A percentile compares a stretch with the other conserved stretches of the same genome.
Conservation (phyloP, 805 yeast species). For the Starmerella floris region DNA sequence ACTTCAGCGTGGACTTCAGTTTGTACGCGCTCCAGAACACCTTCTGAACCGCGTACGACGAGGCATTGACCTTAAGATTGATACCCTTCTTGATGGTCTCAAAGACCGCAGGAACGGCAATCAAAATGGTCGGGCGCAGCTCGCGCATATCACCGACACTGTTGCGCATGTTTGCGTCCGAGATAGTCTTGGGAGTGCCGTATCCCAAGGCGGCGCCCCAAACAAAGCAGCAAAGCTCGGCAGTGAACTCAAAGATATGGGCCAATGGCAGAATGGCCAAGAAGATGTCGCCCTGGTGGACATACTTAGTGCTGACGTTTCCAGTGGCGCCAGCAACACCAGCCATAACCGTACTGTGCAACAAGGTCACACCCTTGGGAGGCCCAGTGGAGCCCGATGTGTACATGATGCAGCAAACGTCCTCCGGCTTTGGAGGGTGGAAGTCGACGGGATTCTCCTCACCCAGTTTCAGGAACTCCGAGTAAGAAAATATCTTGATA, state of each 20-base stretch:
- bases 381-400: slow-evolving; percentile 79
- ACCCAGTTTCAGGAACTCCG: slow-evolving; percentile 59
- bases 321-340: slow-evolving; percentile 75
- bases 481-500: slow-evolving; percentile 47
- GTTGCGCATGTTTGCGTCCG: slow-evolving; percentile 68
- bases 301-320: slow-evolving; percentile 40
- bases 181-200: slow-evolving; percentile 81
- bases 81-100: slow-evolving; percentile 91
- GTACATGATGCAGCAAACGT: slow-evolving; percentile 66
- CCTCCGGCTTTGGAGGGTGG: slow-evolving; percentile 42
- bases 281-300: slow-evolving; percentile 51
- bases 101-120: slow-evolving; percentile 98
- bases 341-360: slow-evolving; percentile 57
- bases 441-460: slow-evolving; percentile 31
- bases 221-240: slow-evolving; percentile 63
- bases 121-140: slow-evolving; percentile 86
- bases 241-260: slow-evolving; percentile 84
- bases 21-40: slow-evolving; percentile 80
- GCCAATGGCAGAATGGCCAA: slow-evolving; percentile 90
- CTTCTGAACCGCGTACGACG: slow-evolving; percentile 55
- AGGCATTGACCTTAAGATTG: slow-evolving; percentile 52
- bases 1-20: slow-evolving; percentile 51
- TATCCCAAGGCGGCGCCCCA: slow-evolving; percentile 91
- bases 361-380: slow-evolving; percentile 70
- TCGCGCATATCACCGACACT: slow-evolving; percentile 79